Base-by-base conservation (phyloP, 148 eudicot genomes). In the Rhododendron mucronatum region DNA sequence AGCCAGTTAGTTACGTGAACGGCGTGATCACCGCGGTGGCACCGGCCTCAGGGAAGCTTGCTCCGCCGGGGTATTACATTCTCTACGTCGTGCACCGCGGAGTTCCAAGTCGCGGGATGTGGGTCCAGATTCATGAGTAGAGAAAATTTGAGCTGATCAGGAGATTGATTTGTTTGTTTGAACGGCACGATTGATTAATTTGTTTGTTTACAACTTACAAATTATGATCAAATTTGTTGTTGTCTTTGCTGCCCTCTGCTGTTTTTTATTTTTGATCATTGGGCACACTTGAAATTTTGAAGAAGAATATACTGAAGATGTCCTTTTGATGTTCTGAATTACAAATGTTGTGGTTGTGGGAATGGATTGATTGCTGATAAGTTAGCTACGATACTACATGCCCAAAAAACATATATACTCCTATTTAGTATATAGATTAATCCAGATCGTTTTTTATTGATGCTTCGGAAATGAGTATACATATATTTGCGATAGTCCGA, bases 1-100 rank as follows among this genome's bases (percentile, higher is more conserved):
- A 84, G 53, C 81, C 59, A 51, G 71, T 74, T 3, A 21, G 5
- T 0, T 65, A 21, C 77, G 77, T 15, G 0, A 26, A 82, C 3
- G 87, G 67, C 5, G 37, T 5, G 5, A 69, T 94, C 23, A 76
- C 85, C 9, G 91, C 88, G 0, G 83, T 89, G 47, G 92, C 95
- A 15, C 99, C 99, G 0, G 74, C 91, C 1, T 87, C 81, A 0
- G 90, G 88, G 0, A 90, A 69, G 87, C 53, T 97, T n/a, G 96
- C 99, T 2, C 98, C 98, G 5, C 95, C 96, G 0, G 98, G 98
- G n/a, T 90, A 92, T 82, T 97, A 94, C 83, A 65, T 93, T 3
- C 5, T 94, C 20, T 93, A 87, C 33, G 90, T 95, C 1, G 93
- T 89, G 15, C 84, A 94, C 84, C 87, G 90, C 7, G 95, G 95